Evolutionary conservation across 805 yeast species (phyloP).

Genomic region (Metschnikowia gelsemii): DNA sequence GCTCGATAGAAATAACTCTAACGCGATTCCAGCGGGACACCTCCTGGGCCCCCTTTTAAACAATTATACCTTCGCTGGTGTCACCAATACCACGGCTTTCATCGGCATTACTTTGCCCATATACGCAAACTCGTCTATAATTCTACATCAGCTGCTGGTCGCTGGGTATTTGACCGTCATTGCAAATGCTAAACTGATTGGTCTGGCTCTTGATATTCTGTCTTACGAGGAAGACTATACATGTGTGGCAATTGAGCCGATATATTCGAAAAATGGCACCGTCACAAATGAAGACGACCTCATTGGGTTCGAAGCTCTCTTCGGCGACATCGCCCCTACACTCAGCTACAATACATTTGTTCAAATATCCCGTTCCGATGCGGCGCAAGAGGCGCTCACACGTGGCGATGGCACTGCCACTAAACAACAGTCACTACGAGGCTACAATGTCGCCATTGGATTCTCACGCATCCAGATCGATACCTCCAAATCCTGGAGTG

Average conservation of each 20-base stretch:
- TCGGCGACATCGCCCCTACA: slow-evolving; percentile 24
- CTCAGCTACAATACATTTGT: slow-evolving; percentile 26
- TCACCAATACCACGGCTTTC: slow-evolving; percentile 39
- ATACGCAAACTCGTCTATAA: slow-evolving; percentile 67
- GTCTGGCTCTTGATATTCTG: slow-evolving; percentile 22
- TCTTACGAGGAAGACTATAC: slow-evolving; percentile 26
- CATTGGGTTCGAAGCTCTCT: slow-evolving; percentile 44
- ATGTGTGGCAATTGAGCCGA: slow-evolving; percentile 35
- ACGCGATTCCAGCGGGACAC: slow-evolving; percentile 23
- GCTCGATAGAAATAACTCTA: slow-evolving; percentile 16
- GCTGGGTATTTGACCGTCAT: slow-evolving; percentile 70
- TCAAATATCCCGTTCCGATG: slow-evolving; percentile 27
- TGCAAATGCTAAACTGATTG: slow-evolving; percentile 35
- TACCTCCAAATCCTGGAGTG: slow-evolving; percentile 58
- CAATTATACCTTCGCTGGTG: slow-evolving; percentile 19
- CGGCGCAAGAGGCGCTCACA: slow-evolving; percentile 31
- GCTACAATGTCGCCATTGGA: slow-evolving; percentile 35
- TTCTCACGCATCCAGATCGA: slow-evolving; percentile 31
- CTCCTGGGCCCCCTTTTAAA: slow-evolving; percentile 67
- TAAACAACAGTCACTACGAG: slow-evolving; percentile 23
- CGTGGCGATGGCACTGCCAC: slow-evolving; percentile 30
- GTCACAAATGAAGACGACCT: slow-evolving; percentile 38
- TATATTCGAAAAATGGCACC: slow-evolving; percentile 29
- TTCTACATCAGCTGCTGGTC: slow-evolving; percentile 51
- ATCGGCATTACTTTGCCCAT: slow-evolving; percentile 80